These are phyloP conservation scores for Candida taoyuanica DNA, from an alignment of 805 yeast species.

Conservation along the genomic window DNA sequence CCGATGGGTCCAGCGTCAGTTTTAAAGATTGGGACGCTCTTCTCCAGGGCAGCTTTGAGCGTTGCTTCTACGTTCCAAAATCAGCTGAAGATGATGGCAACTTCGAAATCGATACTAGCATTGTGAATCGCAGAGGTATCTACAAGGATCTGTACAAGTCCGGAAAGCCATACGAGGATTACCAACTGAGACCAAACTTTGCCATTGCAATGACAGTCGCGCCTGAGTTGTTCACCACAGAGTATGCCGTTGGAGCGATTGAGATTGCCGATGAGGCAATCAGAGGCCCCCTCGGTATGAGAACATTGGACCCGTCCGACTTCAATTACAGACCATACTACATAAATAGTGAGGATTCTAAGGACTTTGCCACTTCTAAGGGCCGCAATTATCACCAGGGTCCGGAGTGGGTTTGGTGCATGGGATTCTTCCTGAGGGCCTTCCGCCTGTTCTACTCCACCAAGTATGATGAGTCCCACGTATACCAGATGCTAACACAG, in stretches of 20 bases:
- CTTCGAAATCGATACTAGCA: constrained; percentile 54
- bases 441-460: constrained; percentile 47
- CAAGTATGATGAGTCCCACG: constrained; percentile 37
- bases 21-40: constrained; percentile 70
- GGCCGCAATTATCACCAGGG: constrained; percentile 98
- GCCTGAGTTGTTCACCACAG: constrained; percentile 76
- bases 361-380: constrained; percentile 87
- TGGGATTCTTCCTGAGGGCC: constrained; percentile 85
- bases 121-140: constrained; percentile 87
- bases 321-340: constrained; percentile 89
- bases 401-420: constrained; percentile 97
- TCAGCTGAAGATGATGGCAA: constrained; percentile 55
- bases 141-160: constrained; percentile 82
- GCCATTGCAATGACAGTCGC: constrained; percentile 93
- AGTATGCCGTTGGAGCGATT: constrained; percentile 60
- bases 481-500: constrained; percentile 54
- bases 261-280: constrained; percentile 65
- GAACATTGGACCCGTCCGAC: constrained; percentile 89
- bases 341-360: constrained; percentile 70
- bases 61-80: constrained; percentile 69
- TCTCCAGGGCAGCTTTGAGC: constrained; percentile 71
- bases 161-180: constrained; percentile 89
- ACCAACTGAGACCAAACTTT: constrained; percentile 88
- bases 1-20: constrained; percentile 52
- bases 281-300: constrained; percentile 89